Conservation (phyloP, 306 rosid genomes). For the Mimosa pudica region DNA sequence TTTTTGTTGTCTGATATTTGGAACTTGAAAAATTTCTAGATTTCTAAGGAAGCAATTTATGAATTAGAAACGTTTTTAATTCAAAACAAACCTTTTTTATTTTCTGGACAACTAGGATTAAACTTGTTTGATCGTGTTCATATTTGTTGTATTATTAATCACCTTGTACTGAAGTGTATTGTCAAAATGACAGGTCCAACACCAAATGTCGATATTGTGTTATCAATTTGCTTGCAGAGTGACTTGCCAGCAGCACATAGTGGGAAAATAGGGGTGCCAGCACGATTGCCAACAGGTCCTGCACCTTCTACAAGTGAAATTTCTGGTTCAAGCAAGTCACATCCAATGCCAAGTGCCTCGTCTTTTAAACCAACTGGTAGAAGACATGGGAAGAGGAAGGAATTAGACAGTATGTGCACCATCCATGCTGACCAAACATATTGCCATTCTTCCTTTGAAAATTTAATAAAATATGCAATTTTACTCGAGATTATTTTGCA, state of each 20-base stretch:
- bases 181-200: constrained; percentile 72
- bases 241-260: constrained; percentile 57
- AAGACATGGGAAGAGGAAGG: constrained; percentile 74
- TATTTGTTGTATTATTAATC: background rate
- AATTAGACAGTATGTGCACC: constrained; percentile 65
- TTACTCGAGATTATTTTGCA: constrained; percentile 1
- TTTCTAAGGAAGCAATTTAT: constrained; percentile 1
- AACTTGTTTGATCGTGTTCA: background rate
- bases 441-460: constrained; percentile 18
- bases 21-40: constrained; percentile 3
- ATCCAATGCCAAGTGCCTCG: constrained; percentile 59
- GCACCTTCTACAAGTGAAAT: constrained; percentile 75
- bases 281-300: constrained; percentile 53
- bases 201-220: constrained; percentile 81
- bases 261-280: constrained; percentile 47
- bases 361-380: constrained; percentile 58
- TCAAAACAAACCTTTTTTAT: background rate
- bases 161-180: constrained; percentile 31
- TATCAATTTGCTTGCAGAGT: constrained; percentile 88
- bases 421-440: constrained; percentile 24
- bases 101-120: background rate
- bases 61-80: constrained; percentile 17
- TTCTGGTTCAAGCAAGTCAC: constrained; percentile 86
- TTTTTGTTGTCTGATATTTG: constrained; percentile 27
- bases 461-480: background rate